Percentiles rank a stretch among this genome's conserved stretches.
phyloP scores from a whole-genome alignment of 139 green algal genomes.

The Chlamydomonas sp. region DNA sequence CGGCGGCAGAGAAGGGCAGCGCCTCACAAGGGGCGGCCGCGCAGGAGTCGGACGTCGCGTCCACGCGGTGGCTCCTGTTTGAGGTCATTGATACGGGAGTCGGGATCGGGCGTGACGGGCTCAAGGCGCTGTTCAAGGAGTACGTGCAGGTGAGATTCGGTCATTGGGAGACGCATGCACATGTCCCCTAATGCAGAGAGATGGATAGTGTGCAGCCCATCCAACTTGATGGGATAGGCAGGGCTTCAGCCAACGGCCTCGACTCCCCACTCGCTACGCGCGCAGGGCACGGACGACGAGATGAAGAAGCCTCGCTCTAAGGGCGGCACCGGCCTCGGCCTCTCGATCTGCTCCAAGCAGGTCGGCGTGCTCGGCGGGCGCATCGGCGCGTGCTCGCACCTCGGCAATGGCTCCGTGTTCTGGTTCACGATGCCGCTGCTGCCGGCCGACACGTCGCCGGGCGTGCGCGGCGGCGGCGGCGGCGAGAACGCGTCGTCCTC shows the following conservation, averaged over 20 bases:
- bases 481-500: too few relatives aligned
- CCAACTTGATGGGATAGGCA: conserved; percentile 42
- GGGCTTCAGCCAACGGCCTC: conserved; percentile 38
- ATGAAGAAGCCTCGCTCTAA: conserved; percentile 54
- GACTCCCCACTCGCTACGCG: too few relatives aligned
- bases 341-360: conserved; percentile 72
- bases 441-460: too few relatives aligned
- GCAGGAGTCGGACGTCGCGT: too few relatives aligned
- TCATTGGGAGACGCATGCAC: neutral
- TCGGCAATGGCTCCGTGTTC: conserved; percentile 51
- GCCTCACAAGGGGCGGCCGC: too few relatives aligned
- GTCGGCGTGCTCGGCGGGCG: conserved; percentile 66
- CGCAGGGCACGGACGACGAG: conserved; percentile 70
- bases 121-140: conserved; percentile 64
- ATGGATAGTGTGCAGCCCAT: too few relatives aligned
- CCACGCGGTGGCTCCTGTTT: conserved; percentile 53
- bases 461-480: too few relatives aligned
- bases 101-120: conserved; percentile 44
- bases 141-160: conserved; percentile 54
- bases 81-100: conserved; percentile 69
- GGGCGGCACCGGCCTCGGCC: conserved; percentile 56
- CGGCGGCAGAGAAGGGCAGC: too few relatives aligned
- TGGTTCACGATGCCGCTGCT: conserved; percentile 71
- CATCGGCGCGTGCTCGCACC: conserved; percentile 60
- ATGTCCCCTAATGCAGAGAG: neutral